A percentile compares a stretch with the other conserved stretches of the same genome.
phyloP scores from a whole-genome alignment of 1,139 yeast species.

The Tardiomyces digboiensis region DNA sequence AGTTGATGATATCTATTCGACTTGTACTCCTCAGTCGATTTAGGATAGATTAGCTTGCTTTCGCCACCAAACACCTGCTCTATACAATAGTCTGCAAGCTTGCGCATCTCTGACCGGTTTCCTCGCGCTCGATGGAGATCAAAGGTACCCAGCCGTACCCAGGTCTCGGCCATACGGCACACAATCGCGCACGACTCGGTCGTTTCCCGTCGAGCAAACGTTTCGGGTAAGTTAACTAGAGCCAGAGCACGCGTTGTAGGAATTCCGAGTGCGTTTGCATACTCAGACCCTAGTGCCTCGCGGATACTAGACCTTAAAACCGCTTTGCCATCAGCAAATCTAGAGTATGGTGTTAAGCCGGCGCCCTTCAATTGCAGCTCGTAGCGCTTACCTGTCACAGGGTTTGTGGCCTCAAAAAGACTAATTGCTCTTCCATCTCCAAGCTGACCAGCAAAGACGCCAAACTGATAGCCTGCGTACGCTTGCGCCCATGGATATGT shows the following conservation, averaged over 20 bases:
- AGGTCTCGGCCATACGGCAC: slow-evolving; percentile 71
- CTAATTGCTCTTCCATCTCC: slow-evolving; percentile 93
- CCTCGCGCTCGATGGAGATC: slow-evolving; percentile 72
- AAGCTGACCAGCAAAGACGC: slow-evolving; percentile 91
- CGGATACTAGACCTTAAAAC: slow-evolving; percentile 80
- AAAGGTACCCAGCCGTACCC: slow-evolving; percentile 89
- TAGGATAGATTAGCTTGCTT: slow-evolving; percentile 23
- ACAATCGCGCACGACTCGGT: slow-evolving; percentile 79
- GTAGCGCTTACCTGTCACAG: slow-evolving; percentile 30
- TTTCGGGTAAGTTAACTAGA: slow-evolving; percentile 59
- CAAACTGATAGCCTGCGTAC: slow-evolving; percentile 96
- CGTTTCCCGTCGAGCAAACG: slow-evolving; percentile 61
- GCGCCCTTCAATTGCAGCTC: slow-evolving; percentile 87
- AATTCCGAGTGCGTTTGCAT: slow-evolving; percentile 69
- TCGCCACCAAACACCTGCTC: slow-evolving; percentile 46
- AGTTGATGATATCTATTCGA: slow-evolving; percentile 54
- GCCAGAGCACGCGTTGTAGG: slow-evolving; percentile 84
- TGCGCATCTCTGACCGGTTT: slow-evolving; percentile 51
- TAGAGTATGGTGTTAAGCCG: slow-evolving; percentile 82
- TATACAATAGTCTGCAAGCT: slow-evolving; percentile 65
- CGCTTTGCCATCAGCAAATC: slow-evolving; percentile 97
- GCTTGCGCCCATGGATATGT: slow-evolving; percentile 83
- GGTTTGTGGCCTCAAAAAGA: slow-evolving; percentile 55
- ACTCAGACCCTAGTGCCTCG: slow-evolving; percentile 81
- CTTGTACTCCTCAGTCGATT: slow-evolving; percentile 4